Base-by-base conservation (phyloP, 163 green algal species). In the Trebouxia gelatinosa region DNA sequence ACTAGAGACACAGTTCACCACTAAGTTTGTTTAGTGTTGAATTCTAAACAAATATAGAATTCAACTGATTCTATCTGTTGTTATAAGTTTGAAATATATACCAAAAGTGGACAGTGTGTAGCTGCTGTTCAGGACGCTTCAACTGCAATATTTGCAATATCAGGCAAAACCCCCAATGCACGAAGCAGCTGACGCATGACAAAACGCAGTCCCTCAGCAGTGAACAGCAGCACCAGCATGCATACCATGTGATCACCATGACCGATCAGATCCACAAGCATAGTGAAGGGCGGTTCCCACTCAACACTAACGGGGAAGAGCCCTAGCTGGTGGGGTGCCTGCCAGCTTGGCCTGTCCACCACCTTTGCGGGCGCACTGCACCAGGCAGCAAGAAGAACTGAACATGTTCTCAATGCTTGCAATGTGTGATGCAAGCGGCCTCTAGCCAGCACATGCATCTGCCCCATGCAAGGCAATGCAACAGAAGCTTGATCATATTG, bases 241-340 rank as follows among this genome's bases (percentile, higher is more conserved):
- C 70, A 78, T 17, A 78, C 81, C 82, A 89, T 79, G 16, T 43
- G 81, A 59, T 92, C 86, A 0, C 90, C 89, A 19, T 88, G 70
- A 23, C 87, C 88, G 1, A 86, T 38, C 4, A 91, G 80, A 62
- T 92, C 54, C n/a, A 88, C 87, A 77, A 96, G 86, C 74, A 97
- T 82, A 32, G 87, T 92, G 87, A 97, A 97, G 39, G 89, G 79
- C 23, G 93, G 93, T 9, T 91, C 74, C 79, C 88, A 94, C 19
- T 80, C 34, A 9, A 88, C 78, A 31, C 78, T 90, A 19, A 97
- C 93, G 3, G 93, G 93, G 76, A 90, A 96, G 34, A 93, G 84
- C 31, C 68, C 68, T 54, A 43, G 39, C 43, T 76, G 68, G n/a
- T 76, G 39, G 68, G 64, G 64, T 34, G 64, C 64, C 5, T 72